A percentile compares a stretch with the other conserved stretches of the same genome.
These are phyloP conservation scores for Annulohypoxylon truncatum DNA, from an alignment of 2,329 filamentous ascomycete genomes.

Conservation along the genomic window DNA sequence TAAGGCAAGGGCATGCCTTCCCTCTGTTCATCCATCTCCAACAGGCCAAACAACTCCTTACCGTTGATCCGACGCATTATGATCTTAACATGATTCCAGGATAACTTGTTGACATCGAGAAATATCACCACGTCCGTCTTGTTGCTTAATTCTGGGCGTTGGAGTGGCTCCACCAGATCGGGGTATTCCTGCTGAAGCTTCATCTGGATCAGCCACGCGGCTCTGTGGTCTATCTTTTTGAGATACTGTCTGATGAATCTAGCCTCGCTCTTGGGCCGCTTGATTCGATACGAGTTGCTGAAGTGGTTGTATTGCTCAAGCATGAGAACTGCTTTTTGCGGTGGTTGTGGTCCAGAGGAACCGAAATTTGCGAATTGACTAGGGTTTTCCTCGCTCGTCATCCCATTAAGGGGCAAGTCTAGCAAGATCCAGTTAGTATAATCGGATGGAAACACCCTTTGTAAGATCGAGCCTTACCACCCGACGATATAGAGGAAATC, in stretches of 20 bases:
- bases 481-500: background rate
- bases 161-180: conserved; percentile 20
- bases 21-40: conserved; percentile 9
- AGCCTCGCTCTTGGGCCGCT: conserved; percentile 32
- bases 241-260: conserved; percentile 41
- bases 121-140: conserved; percentile 21
- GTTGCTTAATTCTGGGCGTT: conserved; percentile 10
- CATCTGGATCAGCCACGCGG: conserved; percentile 40
- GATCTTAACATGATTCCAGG: conserved; percentile 30
- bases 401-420: conserved; percentile 7
- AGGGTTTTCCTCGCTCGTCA: background rate
- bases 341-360: conserved; percentile 13
- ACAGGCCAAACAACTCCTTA: conserved; percentile 24
- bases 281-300: conserved; percentile 34
- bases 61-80: conserved; percentile 21
- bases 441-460: background rate
- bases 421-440: background rate
- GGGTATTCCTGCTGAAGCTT: conserved; percentile 37
- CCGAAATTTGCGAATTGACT: background rate
- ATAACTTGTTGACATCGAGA: conserved; percentile 19
- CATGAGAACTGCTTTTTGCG: conserved; percentile 22
- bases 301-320: conserved; percentile 39
- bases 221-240: conserved; percentile 32
- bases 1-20: background rate
- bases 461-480: conserved; percentile 17